phyloP scores from a whole-genome alignment of 2,329 filamentous ascomycete genomes.

The Cordyceps farinosa region DNA sequence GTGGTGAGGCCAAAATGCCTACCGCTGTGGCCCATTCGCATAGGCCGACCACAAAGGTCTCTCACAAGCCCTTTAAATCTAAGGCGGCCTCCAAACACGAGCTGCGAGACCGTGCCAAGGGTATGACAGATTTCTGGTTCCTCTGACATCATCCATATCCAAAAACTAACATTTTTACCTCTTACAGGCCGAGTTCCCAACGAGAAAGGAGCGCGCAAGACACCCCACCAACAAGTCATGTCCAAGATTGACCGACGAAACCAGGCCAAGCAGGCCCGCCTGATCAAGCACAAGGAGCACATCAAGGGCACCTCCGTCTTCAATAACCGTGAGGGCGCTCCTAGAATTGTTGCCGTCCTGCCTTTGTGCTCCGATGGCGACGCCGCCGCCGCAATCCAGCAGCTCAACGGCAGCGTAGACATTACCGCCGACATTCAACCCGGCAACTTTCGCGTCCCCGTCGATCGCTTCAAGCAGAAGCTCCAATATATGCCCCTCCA shows the following conservation, averaged over 20 bases:
- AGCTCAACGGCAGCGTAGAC: conserved; percentile 76
- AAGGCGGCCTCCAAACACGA: conserved; percentile 85
- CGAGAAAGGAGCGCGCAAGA: conserved; percentile 74
- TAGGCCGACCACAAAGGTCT: conserved; percentile 83
- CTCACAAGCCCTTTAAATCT: conserved; percentile 90
- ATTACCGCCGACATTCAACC: conserved; percentile 62
- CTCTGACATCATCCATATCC: conserved; percentile 15
- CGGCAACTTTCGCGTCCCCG: conserved; percentile 59
- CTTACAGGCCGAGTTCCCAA: conserved; percentile 68
- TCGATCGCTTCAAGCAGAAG: conserved; percentile 94
- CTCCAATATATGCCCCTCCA: conserved; percentile 77
- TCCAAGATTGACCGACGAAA: conserved; percentile 95
- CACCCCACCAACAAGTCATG: conserved; percentile 94
- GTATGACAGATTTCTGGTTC: conserved; percentile 39
- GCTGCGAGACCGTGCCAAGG: conserved; percentile 80
- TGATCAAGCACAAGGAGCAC: conserved; percentile 79
- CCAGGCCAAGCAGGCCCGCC: conserved; percentile 85
- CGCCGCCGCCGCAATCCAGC: conserved; percentile 60
- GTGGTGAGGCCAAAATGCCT: conserved; percentile 71
- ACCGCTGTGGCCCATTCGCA: conserved; percentile 75
- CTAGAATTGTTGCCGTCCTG: conserved; percentile 82
- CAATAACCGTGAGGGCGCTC: conserved; percentile 78
- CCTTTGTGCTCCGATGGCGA: conserved; percentile 75
- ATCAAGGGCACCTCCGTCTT: conserved; percentile 78
- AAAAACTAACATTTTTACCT: conserved; percentile 19